Base-by-base conservation (phyloP, 192 early-diverging fungal species). In the Thamnidium elegans region DNA sequence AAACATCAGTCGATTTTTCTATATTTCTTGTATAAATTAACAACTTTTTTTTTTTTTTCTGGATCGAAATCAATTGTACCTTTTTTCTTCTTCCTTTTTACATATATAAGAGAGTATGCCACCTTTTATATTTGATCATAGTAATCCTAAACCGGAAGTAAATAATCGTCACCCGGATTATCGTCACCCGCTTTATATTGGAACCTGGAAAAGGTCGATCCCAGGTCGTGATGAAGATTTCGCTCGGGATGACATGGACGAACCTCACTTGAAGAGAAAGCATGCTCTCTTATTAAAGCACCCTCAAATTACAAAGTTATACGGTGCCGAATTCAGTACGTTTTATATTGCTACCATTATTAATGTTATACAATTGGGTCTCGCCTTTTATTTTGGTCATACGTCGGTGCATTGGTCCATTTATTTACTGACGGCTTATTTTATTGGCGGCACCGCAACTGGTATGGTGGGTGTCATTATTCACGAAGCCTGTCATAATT, bases 261-360 rank as follows among this genome's bases (percentile, higher is more conserved):
- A 97, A 78, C 95, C 95, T 32, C 95, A 97, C 73, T 79, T 87
- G 74, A 92, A 91, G 76, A 88, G 95, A 66, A 91, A 92, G 78
- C 75, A 88, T 48, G 86, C 87, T 64, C 95, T 97, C 65, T 81
- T 97, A 43, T 78, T 83, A 43, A 82, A 87, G 67, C 82, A 98
- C 66, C 95, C 95, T 14, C 89, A 96, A 66, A 92, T 97, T 54
- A 82, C 86, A 63, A 74, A 87, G 48, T 81, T 97, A 43, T 94
- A 93, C 55, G 92, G 94, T 44, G 79, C 86, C 58, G 92, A 93
- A 67, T 81, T 88, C 34, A 75, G 77, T 56, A 96, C 95, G 0
- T 81, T 89, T 66, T 87, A 86, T 65, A 80, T 93, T 31, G 81
- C 89, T 19, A 70, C 89, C 23, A 44, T 78, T 15, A 79, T 80